A percentile compares a stretch with the other conserved stretches of the same genome.
phyloP scores from a whole-genome alignment of 2,329 filamentous ascomycete species.

The Epichloe aotearoae region DNA sequence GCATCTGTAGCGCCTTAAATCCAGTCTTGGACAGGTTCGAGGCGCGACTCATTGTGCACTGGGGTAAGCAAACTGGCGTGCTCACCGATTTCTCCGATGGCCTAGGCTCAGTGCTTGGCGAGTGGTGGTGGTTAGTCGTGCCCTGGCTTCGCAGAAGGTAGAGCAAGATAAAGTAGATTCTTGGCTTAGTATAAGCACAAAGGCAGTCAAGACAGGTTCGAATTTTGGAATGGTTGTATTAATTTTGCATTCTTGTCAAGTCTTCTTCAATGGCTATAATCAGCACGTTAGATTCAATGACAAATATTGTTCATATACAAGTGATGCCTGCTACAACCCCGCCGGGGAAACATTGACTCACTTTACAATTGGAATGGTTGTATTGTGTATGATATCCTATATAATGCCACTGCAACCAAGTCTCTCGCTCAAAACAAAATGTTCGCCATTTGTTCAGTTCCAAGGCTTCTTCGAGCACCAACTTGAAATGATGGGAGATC shows the following conservation, averaged over 20 bases:
- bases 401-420: not conserved
- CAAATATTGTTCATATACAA: no score
- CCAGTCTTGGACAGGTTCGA: constrained; percentile 52
- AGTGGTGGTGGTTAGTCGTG: constrained; percentile 57
- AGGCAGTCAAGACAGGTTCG: no score
- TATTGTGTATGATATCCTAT: not conserved
- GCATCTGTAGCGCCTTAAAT: constrained; percentile 41
- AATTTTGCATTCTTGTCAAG: no score
- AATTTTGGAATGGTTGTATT: no score
- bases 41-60: constrained; percentile 42
- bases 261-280: no score
- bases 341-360: no score
- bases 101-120: constrained; percentile 33
- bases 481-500: no score
- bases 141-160: constrained; percentile 13
- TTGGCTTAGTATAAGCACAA: no score
- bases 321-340: no score
- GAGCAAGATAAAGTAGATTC: not conserved
- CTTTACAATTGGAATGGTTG: not conserved
- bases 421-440: not conserved
- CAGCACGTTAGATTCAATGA: no score
- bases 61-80: constrained; percentile 42
- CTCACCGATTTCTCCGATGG: constrained; percentile 28
- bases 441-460: no score
- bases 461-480: no score